phyloP scores from a whole-genome alignment of 2,329 filamentous ascomycete genomes.

The Orbilia oligospora region DNA sequence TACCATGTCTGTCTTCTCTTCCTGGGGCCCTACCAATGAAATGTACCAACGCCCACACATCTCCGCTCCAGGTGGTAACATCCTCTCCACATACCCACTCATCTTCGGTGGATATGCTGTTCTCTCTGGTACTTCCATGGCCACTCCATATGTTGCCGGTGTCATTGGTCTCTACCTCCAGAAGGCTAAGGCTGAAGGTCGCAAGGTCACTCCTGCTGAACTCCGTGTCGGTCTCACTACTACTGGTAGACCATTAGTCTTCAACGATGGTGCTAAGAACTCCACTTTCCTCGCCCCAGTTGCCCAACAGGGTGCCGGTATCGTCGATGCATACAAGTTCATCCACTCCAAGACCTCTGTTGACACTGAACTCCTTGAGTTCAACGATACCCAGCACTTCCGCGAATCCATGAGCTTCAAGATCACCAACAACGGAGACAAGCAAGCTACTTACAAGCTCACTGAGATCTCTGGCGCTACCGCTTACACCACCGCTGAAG shows the following conservation, averaged over 20 bases:
- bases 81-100: constrained; percentile 73
- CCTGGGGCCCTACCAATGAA: constrained; percentile 76
- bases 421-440: constrained; percentile 72
- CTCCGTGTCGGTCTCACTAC: constrained; percentile 69
- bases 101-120: constrained; percentile 70
- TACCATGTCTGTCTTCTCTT: constrained; percentile 71
- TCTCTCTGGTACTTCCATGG: constrained; percentile 74
- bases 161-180: constrained; percentile 72
- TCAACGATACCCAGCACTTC: constrained; percentile 77
- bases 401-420: constrained; percentile 70
- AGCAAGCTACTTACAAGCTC: constrained; percentile 71
- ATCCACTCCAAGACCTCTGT: constrained; percentile 72
- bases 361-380: constrained; percentile 73
- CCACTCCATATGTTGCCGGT: constrained; percentile 72
- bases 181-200: constrained; percentile 69
- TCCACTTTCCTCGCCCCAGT: constrained; percentile 69
- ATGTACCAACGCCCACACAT: constrained; percentile 73
- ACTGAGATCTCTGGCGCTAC: constrained; percentile 71
- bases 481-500: constrained; percentile 70
- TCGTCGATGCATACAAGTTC: constrained; percentile 75
- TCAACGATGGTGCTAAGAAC: constrained; percentile 67
- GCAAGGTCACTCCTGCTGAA: constrained; percentile 67
- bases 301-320: constrained; percentile 74
- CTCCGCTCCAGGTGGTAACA: constrained; percentile 73
- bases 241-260: constrained; percentile 68